Evolutionary conservation across 495 filamentous ascomycete species (phyloP).

Genomic region (Apodospora peruviana): DNA sequence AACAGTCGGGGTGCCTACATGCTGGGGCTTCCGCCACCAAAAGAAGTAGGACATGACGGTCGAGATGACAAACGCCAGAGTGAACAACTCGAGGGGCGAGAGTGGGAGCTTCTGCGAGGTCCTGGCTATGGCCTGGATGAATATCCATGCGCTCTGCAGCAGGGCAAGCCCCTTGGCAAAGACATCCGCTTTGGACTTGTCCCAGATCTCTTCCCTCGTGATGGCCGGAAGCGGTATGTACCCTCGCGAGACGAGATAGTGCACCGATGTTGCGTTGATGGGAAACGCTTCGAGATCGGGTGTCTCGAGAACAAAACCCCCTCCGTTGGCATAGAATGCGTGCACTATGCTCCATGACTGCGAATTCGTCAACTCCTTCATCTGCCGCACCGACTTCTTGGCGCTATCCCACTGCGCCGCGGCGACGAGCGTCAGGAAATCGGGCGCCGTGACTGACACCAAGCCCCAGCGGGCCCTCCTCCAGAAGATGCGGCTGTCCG

Average conservation of each 20-base stretch:
- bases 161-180: slow-evolving; percentile 15
- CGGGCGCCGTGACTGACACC: slow-evolving; percentile 9
- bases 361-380: slow-evolving; percentile 5
- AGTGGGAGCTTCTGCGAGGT: slow-evolving; percentile 8
- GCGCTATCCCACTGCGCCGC: slow-evolving; percentile 11
- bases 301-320: slow-evolving; percentile 18
- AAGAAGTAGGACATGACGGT: slow-evolving; percentile 27
- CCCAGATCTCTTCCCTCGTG: slow-evolving; percentile 16
- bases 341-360: slow-evolving; percentile 9
- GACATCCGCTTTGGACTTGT: slow-evolving; percentile 17
- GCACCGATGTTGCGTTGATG: slow-evolving; percentile 14
- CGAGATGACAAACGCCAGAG: slow-evolving; percentile 19
- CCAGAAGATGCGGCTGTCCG: slow-evolving; percentile 4
- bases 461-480: slow-evolving; percentile 12
- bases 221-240: slow-evolving; percentile 15
- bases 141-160: slow-evolving; percentile 12
- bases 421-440: slow-evolving; percentile 14
- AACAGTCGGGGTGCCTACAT: slow-evolving; percentile 15
- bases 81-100: slow-evolving; percentile 21
- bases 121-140: slow-evolving; percentile 11
- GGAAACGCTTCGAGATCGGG: slow-evolving; percentile 14
- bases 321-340: slow-evolving; percentile 15
- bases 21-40: slow-evolving; percentile 36
- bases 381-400: slow-evolving; percentile 12
- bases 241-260: slow-evolving; percentile 13